Percentiles rank a stretch among this genome's conserved stretches.
Conservation (phyloP, 192 early-diverging fungal genomes). For the Rhizoclosmatium globosum region DNA sequence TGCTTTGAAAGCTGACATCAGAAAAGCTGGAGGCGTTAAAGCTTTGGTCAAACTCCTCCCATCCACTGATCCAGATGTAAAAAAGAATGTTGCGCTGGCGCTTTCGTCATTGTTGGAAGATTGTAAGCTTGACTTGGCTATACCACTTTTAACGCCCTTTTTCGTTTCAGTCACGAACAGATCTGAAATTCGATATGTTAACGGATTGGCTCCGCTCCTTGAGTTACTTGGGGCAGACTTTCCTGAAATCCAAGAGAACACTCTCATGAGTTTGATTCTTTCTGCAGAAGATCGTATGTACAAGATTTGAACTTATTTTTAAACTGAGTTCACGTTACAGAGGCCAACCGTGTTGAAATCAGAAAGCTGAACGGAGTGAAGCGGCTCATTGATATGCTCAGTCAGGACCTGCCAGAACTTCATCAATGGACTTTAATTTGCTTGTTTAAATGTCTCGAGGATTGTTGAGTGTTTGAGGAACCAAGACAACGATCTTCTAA, state of each 20-base stretch:
- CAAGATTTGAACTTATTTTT: background rate
- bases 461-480: slow-evolving; percentile 43
- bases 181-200: slow-evolving; percentile 56
- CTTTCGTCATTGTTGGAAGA: slow-evolving; percentile 57
- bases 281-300: slow-evolving; percentile 55
- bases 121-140: slow-evolving; percentile 42
- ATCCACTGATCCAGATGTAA: slow-evolving; percentile 63
- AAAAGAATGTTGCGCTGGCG: slow-evolving; percentile 59
- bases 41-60: slow-evolving; percentile 61
- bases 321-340: slow-evolving; percentile 27
- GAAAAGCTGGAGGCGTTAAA: slow-evolving; percentile 59
- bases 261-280: slow-evolving; percentile 50
- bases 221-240: slow-evolving; percentile 58
- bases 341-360: slow-evolving; percentile 57
- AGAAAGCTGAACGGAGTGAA: slow-evolving; percentile 53
- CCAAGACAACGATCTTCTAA: no score
- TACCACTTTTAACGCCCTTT: background rate
- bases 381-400: slow-evolving; percentile 54
- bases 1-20: slow-evolving; percentile 61
- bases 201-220: slow-evolving; percentile 54
- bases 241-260: slow-evolving; percentile 60
- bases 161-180: slow-evolving; percentile 49
- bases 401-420: slow-evolving; percentile 50
- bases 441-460: slow-evolving; percentile 58
- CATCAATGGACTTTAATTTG: slow-evolving; percentile 53